phyloP scores from a whole-genome alignment of 768 basidiomycete genomes.

The Boletus tylopilopsis region DNA sequence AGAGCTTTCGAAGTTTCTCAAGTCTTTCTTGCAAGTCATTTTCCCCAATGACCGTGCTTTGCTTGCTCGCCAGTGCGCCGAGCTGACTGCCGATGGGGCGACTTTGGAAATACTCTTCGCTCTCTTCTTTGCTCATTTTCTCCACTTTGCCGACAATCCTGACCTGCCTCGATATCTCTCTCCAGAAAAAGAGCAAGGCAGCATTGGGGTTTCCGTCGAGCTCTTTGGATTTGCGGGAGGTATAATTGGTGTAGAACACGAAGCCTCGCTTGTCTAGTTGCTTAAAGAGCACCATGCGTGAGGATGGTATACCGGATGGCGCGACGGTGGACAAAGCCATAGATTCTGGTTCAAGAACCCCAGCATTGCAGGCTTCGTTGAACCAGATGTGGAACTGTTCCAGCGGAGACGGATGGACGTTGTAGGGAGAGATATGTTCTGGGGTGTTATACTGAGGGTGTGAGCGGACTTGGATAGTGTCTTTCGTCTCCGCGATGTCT shows the following conservation, averaged over 20 bases:
- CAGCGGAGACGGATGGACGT: conserved; percentile 65
- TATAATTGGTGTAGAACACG: conserved; percentile 97
- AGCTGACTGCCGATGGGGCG: conserved; percentile 81
- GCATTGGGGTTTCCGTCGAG: conserved; percentile 74
- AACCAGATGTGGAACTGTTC: conserved; percentile 90
- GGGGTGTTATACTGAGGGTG: conserved; percentile 74
- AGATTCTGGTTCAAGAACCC: conserved; percentile 87
- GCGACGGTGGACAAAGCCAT: conserved; percentile 80
- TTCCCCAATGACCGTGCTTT: conserved; percentile 77
- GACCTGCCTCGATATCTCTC: conserved; percentile 75
- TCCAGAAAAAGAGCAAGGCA: conserved; percentile 89
- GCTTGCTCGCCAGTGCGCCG: conserved; percentile 92
- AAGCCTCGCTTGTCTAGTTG: conserved; percentile 86
- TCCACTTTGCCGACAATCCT: conserved; percentile 85
- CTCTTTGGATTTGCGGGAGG: conserved; percentile 87
- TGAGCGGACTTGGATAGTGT: conserved; percentile 63
- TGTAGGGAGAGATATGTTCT: conserved; percentile 61
- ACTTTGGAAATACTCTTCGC: conserved; percentile 75
- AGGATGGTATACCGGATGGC: conserved; percentile 71
- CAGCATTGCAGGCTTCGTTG: conserved; percentile 50
- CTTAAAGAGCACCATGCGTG: conserved; percentile 89
- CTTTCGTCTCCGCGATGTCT: conserved; percentile 41
- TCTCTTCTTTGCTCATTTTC: conserved; percentile 68
- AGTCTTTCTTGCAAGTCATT: conserved; percentile 62
- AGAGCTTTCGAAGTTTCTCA: conserved; percentile 53